A percentile compares a stretch with the other conserved stretches of the same genome.
These are phyloP conservation scores for Phytophthora sp. DNA, from an alignment of 352 stramenopile genomes.

Conservation along the genomic window DNA sequence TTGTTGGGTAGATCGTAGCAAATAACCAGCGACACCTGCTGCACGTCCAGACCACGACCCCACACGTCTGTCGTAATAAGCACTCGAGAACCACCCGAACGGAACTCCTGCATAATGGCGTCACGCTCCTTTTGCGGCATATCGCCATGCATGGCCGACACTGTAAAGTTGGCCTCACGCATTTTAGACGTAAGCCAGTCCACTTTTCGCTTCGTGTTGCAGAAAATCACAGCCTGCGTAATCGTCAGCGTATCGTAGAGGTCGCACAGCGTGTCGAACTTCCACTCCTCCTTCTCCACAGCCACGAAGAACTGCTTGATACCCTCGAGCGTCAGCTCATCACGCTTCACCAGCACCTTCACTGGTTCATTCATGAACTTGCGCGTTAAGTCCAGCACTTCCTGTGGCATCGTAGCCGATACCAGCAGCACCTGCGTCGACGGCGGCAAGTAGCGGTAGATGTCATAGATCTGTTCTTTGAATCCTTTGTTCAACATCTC, in stretches of 20 bases:
- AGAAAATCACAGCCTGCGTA: conserved; percentile 99
- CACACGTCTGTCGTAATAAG: conserved; percentile 98
- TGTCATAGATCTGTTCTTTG: conserved; percentile 99
- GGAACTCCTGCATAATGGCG: conserved; percentile 97
- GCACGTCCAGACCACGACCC: conserved; percentile 97
- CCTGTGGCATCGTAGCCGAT: conserved; percentile 93
- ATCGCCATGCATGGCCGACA: conserved; percentile 97
- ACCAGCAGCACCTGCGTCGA: conserved; percentile 95
- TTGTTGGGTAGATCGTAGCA: conserved; percentile 98
- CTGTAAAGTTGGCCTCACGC: conserved; percentile 96
- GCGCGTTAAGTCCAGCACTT: conserved; percentile 96
- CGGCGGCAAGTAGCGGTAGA: conserved; percentile 94
- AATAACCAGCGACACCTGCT: conserved; percentile 97
- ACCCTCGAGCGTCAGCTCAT: conserved; percentile 97
- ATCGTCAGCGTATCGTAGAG: conserved; percentile 99
- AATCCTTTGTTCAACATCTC: conserved; percentile 99
- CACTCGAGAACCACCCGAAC: conserved; percentile 93
- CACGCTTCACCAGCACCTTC: conserved; percentile 96
- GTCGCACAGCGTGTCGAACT: conserved; percentile 99
- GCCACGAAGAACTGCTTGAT: conserved; percentile 99
- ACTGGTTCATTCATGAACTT: conserved; percentile 99
- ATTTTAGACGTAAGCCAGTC: conserved; percentile 98
- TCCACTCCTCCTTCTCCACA: conserved; percentile 99
- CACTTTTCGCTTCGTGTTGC: conserved; percentile 98
- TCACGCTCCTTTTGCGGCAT: conserved; percentile 96